These are phyloP conservation scores for Anthoceros angustus DNA, from an alignment of 225 moss, liverwort and hornwort genomes.

Conservation along the genomic window DNA sequence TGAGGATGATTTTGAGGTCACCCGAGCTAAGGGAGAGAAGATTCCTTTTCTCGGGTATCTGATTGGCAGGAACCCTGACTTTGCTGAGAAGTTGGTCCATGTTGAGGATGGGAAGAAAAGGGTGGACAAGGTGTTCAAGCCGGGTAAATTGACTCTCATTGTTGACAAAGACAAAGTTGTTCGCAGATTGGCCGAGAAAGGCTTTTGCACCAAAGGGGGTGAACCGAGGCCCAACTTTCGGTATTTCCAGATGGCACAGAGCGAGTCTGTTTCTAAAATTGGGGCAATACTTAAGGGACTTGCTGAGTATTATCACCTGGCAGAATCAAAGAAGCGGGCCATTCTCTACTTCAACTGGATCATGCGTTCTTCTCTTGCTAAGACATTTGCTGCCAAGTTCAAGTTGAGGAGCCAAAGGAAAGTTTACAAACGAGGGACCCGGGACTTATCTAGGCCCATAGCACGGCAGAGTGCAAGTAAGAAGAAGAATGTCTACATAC, in stretches of 20 bases:
- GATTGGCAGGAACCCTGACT: constrained; percentile 36
- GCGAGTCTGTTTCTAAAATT: constrained; percentile 36
- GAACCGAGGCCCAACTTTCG: constrained; percentile 43
- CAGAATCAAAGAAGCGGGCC: constrained; percentile 43
- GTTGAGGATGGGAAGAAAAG: constrained; percentile 34
- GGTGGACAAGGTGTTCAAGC: constrained; percentile 32
- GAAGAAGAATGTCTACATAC: constrained; percentile 1
- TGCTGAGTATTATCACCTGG: constrained; percentile 38
- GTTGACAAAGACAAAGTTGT: constrained; percentile 45
- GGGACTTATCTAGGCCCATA: not conserved
- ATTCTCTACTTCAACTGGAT: constrained; percentile 49
- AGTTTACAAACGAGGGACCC: constrained; percentile 1
- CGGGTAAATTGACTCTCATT: constrained; percentile 31
- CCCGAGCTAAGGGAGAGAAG: constrained; percentile 25
- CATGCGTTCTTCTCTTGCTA: constrained; percentile 47
- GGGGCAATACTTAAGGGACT: constrained; percentile 36
- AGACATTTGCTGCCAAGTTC: constrained; percentile 63
- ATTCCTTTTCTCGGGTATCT: constrained; percentile 50
- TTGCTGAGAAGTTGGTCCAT: constrained; percentile 32
- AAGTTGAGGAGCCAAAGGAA: constrained; percentile 20
- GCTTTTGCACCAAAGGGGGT: constrained; percentile 46
- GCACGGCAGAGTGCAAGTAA: not conserved
- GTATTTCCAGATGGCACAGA: constrained; percentile 50
- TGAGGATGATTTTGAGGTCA: not conserved
- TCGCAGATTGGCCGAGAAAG: constrained; percentile 36